These are phyloP conservation scores for Cubamyces sp. DNA, from an alignment of 768 basidiomycete species.

Conservation along the genomic window DNA sequence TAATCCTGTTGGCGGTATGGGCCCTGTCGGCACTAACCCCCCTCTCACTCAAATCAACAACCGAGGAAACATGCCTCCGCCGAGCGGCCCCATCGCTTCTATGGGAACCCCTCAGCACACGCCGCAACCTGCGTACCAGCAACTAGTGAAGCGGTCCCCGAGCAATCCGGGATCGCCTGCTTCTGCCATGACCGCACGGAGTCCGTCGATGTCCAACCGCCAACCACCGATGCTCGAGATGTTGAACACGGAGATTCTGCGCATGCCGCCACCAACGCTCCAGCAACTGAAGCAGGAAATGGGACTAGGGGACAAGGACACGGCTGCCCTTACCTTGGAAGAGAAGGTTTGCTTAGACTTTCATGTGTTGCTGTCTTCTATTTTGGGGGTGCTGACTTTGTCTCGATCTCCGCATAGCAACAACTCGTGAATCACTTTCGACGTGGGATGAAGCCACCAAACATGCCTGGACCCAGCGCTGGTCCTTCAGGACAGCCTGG, in stretches of 20 bases:
- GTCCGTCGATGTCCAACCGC: constrained; percentile 59
- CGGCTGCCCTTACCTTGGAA: constrained; percentile 42
- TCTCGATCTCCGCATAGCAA: constrained; percentile 18
- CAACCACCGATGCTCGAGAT: constrained; percentile 38
- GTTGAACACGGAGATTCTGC: constrained; percentile 47
- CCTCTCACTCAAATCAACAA: constrained; percentile 47
- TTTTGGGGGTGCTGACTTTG: constrained; percentile 4
- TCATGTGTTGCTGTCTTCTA: constrained; percentile 10
- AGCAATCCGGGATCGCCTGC: constrained; percentile 63
- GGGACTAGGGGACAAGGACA: constrained; percentile 51
- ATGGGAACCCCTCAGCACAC: constrained; percentile 45
- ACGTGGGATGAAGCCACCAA: constrained; percentile 14
- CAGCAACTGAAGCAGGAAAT: constrained; percentile 45
- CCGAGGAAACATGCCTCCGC: constrained; percentile 51
- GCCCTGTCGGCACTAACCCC: constrained; percentile 56
- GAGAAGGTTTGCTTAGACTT: constrained; percentile 58
- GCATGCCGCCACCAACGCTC: constrained; percentile 43
- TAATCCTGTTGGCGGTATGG: constrained; percentile 46
- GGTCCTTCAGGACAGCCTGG: constrained; percentile 34
- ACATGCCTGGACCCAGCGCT: constrained; percentile 14
- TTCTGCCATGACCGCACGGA: constrained; percentile 53
- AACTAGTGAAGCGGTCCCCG: constrained; percentile 52
- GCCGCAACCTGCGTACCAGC: constrained; percentile 48
- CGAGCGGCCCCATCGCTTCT: constrained; percentile 43
- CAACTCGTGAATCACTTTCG: constrained; percentile 20